phyloP scores from a whole-genome alignment of 2,329 filamentous ascomycete species.

The Bipolaris oryzae region DNA sequence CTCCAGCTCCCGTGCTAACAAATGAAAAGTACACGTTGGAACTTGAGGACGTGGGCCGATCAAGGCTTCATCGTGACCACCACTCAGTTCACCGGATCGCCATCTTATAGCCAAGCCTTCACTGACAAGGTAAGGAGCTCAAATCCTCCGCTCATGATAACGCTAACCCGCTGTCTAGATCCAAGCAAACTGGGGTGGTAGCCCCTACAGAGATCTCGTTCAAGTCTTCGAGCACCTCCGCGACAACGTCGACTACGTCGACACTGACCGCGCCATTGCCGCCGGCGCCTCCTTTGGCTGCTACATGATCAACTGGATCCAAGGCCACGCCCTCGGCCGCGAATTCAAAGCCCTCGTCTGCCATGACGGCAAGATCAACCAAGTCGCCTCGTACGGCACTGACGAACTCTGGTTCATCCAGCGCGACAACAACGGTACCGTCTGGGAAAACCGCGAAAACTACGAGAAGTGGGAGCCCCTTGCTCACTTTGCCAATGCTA shows the following conservation, averaged over 20 bases:
- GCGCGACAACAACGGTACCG: constrained; percentile 51
- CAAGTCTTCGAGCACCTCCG: constrained; percentile 77
- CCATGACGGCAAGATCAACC: constrained; percentile 82
- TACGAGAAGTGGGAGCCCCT: constrained; percentile 66
- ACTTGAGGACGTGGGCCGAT: constrained; percentile 81
- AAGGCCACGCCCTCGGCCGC: constrained; percentile 80
- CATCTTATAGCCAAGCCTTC: constrained; percentile 78
- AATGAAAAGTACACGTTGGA: constrained; percentile 70
- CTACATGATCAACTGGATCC: constrained; percentile 75
- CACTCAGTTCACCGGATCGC: constrained; percentile 82
- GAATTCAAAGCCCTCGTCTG: constrained; percentile 87
- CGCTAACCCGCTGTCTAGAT: constrained; percentile 54
- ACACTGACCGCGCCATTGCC: constrained; percentile 73
- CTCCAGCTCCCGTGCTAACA: not conserved
- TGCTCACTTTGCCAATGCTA: constrained; percentile 69
- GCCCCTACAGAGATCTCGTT: constrained; percentile 81
- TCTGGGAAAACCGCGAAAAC: constrained; percentile 50
- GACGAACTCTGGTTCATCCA: constrained; percentile 61
- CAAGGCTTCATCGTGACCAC: constrained; percentile 83
- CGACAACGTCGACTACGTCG: constrained; percentile 68
- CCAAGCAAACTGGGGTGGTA: constrained; percentile 78
- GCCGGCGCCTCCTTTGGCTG: constrained; percentile 64
- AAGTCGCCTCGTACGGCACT: constrained; percentile 54
- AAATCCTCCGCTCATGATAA: not conserved
- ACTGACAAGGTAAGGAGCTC: constrained; percentile 61